phyloP scores from a whole-genome alignment of 2,329 filamentous ascomycete species.

The Colletotrichum tropicale region DNA sequence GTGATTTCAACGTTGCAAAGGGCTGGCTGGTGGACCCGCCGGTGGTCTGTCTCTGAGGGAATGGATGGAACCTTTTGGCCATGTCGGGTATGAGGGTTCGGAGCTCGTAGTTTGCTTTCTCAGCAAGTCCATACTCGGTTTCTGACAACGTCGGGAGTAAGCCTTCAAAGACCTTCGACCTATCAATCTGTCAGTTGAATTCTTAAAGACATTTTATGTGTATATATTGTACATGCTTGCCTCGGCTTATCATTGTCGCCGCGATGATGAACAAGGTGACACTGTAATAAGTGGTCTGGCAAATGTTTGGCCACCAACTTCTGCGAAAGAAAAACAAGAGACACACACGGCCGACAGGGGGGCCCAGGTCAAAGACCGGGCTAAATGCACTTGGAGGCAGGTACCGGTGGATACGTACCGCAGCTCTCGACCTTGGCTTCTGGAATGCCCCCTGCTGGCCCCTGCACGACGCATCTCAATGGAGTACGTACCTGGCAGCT shows the following conservation, averaged over 20 bases:
- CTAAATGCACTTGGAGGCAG: constrained; percentile 13
- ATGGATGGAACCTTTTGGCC: neutral
- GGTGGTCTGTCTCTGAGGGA: neutral
- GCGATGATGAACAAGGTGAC: neutral
- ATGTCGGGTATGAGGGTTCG: neutral
- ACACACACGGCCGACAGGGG: neutral
- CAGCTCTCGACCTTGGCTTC: constrained; percentile 5
- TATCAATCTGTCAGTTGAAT: neutral
- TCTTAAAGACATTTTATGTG: neutral
- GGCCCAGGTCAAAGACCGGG: neutral
- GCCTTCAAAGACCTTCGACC: neutral
- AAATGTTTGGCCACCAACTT: neutral
- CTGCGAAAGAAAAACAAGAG: neutral
- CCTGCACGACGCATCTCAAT: constrained; percentile 3
- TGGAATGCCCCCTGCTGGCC: constrained; percentile 14
- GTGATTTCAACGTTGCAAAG: constrained; percentile 17
- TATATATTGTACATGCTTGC: neutral
- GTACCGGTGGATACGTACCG: constrained; percentile 15
- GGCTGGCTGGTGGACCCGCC: constrained; percentile 6
- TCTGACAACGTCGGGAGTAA: neutral
- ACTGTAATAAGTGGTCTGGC: neutral
- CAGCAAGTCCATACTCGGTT: neutral
- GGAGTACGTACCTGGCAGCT: neutral
- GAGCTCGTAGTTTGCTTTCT: neutral
- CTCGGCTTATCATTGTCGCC: neutral